Evolutionary conservation across 805 yeast genomes (phyloP).

Genomic region (Yamadazyma laniorum): DNA sequence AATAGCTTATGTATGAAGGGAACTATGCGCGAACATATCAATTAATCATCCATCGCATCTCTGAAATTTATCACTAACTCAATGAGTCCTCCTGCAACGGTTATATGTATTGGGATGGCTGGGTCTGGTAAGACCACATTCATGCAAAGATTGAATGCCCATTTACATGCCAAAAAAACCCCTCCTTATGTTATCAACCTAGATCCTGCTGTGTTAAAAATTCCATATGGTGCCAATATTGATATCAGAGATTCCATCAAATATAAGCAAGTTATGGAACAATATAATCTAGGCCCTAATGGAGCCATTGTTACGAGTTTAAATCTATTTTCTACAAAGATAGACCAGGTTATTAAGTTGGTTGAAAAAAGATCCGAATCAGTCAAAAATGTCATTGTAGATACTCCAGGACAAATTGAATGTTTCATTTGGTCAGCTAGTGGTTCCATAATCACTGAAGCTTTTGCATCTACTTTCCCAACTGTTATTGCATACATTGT

Average conservation of each 20-base stretch:
- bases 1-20: conserved; percentile 3
- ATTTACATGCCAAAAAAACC: conserved; percentile 65
- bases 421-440: conserved; percentile 98
- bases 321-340: conserved; percentile 88
- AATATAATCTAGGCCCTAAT: conserved; percentile 92
- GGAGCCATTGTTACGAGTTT: conserved; percentile 97
- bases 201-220: conserved; percentile 93
- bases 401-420: conserved; percentile 98
- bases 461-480: conserved; percentile 93
- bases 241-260: conserved; percentile 96
- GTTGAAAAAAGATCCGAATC: conserved; percentile 71
- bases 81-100: conserved; percentile 35
- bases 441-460: conserved; percentile 94
- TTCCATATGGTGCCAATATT: conserved; percentile 92
- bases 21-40: background rate
- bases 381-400: conserved; percentile 74
- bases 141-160: conserved; percentile 90
- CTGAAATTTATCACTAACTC: background rate
- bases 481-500: conserved; percentile 94
- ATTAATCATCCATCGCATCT: conserved; percentile 1
- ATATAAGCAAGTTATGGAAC: conserved; percentile 94
- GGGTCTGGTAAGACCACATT: conserved; percentile 95
- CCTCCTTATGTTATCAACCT: conserved; percentile 92
- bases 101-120: conserved; percentile 51
- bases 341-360: conserved; percentile 87